phyloP scores from a whole-genome alignment of 73 alveolate genomes.

The Symbiodinium natans region DNA sequence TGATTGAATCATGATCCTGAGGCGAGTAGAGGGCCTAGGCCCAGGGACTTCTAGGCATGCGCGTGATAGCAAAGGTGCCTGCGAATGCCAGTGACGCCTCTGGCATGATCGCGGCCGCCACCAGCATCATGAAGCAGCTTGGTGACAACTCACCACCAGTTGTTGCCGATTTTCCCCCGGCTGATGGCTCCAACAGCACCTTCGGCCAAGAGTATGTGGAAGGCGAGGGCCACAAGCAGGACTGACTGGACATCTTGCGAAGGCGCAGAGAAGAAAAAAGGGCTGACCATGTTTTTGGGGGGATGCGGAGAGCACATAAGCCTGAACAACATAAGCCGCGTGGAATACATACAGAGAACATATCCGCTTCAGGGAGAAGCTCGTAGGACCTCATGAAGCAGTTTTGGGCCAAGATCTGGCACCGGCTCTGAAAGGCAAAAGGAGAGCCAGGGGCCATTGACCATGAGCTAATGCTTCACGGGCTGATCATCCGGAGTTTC shows the following conservation, averaged over 20 bases:
- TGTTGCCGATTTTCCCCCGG: slow-evolving; percentile 41
- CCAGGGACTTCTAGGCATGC: too few species aligned
- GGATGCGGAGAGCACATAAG: neutral
- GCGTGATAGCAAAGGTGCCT: slow-evolving; percentile 52
- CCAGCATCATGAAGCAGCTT: slow-evolving; percentile 79
- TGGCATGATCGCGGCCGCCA: slow-evolving; percentile 82
- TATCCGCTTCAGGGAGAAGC: too few species aligned
- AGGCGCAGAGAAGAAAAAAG: neutral
- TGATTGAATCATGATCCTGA: too few species aligned
- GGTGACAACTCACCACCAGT: slow-evolving; percentile 30
- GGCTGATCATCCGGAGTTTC: too few species aligned
- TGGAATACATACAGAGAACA: too few species aligned
- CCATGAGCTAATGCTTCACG: too few species aligned
- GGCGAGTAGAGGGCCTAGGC: too few species aligned
- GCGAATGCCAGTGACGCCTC: slow-evolving; percentile 86
- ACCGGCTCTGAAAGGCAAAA: too few species aligned
- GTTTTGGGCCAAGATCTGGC: too few species aligned
- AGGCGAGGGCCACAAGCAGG: neutral
- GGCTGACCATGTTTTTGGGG: neutral
- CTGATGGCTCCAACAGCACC: slow-evolving; percentile 52
- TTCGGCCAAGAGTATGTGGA: slow-evolving; percentile 17
- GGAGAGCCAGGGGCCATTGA: too few species aligned
- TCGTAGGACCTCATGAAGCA: too few species aligned
- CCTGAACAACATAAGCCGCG: too few species aligned
- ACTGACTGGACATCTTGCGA: neutral